phyloP scores from a whole-genome alignment of 2,329 filamentous ascomycete species.

The Aspergillus fijiensis region DNA sequence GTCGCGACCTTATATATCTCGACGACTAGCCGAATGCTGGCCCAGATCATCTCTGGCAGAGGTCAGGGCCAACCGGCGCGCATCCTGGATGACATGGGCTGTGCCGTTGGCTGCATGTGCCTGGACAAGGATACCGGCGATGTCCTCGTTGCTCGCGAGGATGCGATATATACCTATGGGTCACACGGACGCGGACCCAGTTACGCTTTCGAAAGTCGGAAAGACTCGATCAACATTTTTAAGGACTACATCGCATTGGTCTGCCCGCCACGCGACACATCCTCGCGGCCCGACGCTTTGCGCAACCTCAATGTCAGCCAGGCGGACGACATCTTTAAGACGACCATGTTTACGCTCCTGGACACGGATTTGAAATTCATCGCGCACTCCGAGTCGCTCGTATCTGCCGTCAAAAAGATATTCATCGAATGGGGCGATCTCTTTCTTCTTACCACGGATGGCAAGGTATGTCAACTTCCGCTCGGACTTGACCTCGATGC shows the following conservation, averaged over 20 bases:
- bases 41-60: constrained; percentile 79
- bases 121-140: constrained; percentile 76
- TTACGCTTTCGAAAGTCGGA: constrained; percentile 87
- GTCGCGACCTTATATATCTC: constrained; percentile 84
- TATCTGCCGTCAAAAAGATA: constrained; percentile 74
- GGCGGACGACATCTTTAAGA: constrained; percentile 78
- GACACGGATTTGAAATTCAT: constrained; percentile 89
- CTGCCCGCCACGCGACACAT: constrained; percentile 67
- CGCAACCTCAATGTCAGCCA: constrained; percentile 71
- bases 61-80: constrained; percentile 87
- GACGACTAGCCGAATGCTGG: constrained; percentile 84
- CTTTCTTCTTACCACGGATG: constrained; percentile 85
- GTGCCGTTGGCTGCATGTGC: constrained; percentile 92
- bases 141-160: constrained; percentile 87
- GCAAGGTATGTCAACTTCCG: constrained; percentile 64
- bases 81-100: constrained; percentile 84
- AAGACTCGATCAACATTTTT: constrained; percentile 76
- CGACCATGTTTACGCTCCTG: constrained; percentile 85
- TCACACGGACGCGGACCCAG: constrained; percentile 81
- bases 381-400: constrained; percentile 81
- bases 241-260: constrained; percentile 85
- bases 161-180: constrained; percentile 93
- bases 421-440: constrained; percentile 90
- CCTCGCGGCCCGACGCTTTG: constrained; percentile 60
- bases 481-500: neutral